phyloP scores from a whole-genome alignment of 176 grass and related monocot genomes.

The Metroxylon sagu region DNA sequence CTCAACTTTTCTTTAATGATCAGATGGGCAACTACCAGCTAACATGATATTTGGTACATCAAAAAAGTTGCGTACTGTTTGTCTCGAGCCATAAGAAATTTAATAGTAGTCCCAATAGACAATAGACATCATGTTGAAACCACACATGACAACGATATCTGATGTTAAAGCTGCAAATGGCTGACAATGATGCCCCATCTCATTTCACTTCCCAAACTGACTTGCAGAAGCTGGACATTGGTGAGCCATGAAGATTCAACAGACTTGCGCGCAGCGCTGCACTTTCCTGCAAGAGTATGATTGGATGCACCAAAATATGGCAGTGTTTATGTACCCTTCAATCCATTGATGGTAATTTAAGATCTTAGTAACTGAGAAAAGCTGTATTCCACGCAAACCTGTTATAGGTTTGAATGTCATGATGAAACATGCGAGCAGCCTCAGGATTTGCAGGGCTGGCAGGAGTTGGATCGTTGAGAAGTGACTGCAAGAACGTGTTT shows the following conservation, averaged over 20 bases:
- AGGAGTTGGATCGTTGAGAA: conserved; percentile 26
- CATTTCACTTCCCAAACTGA: no score
- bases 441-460: conserved; percentile 21
- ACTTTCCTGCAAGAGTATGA: conserved; percentile 19
- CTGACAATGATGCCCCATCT: no score
- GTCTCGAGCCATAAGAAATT: no score
- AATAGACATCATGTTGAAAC: no score
- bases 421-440: conserved; percentile 23
- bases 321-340: not conserved
- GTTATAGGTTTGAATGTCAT: conserved; percentile 24
- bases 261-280: conserved; percentile 10
- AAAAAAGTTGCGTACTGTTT: no score
- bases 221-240: no score
- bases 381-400: conserved; percentile 6
- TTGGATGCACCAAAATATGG: not conserved
- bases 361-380: not conserved
- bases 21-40: no score
- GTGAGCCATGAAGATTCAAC: conserved; percentile 5
- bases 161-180: no score
- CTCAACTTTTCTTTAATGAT: no score
- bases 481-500: not conserved
- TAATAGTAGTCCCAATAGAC: no score
- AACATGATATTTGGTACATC: no score
- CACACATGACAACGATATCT: no score
- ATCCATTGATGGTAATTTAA: not conserved